Evolutionary conservation across 2,329 filamentous ascomycete species (phyloP).

Genomic region (Pestalotiopsis sp.): DNA sequence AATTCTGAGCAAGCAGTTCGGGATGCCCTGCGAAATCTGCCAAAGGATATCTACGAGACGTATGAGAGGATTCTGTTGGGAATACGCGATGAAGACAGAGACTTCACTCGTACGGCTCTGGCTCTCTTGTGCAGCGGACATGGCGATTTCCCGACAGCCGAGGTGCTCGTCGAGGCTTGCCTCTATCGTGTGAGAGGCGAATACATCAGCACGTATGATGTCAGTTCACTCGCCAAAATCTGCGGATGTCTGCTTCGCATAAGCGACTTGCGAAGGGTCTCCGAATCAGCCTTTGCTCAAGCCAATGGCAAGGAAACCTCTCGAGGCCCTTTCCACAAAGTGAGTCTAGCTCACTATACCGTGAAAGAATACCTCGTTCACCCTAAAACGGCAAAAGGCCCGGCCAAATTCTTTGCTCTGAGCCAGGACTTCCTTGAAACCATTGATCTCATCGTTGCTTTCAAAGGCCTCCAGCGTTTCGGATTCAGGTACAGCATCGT

Average conservation of each 20-base stretch:
- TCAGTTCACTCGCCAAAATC: conserved; percentile 19
- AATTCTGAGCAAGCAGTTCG: conserved; percentile 17
- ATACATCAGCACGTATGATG: conserved; percentile 19
- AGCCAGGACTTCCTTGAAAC: conserved; percentile 14
- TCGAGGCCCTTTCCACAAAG: too few relatives aligned
- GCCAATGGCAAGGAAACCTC: too few relatives aligned
- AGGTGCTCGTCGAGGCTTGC: conserved; percentile 27
- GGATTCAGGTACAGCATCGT: too few relatives aligned
- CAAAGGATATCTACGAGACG: conserved; percentile 26
- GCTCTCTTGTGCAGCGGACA: conserved; percentile 29
- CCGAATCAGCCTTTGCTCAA: too few relatives aligned
- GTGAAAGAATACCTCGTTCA: conserved; percentile 30
- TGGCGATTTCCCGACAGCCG: conserved; percentile 23
- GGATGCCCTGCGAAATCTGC: conserved; percentile 20
- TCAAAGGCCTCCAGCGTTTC: conserved; percentile 21
- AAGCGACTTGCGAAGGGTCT: conserved; percentile 16
- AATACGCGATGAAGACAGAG: conserved; percentile 19
- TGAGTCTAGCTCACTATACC: conserved; percentile 28
- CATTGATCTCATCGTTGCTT: conserved; percentile 21
- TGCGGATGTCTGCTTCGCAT: conserved; percentile 29
- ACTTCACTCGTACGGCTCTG: conserved; percentile 29
- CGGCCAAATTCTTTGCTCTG: conserved; percentile 26
- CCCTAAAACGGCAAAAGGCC: conserved; percentile 15
- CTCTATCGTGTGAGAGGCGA: conserved; percentile 25
- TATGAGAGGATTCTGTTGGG: conserved; percentile 28